A percentile compares a stretch with the other conserved stretches of the same genome.
Conservation (phyloP, 371 early-diverging fungal genomes). For the Mucor sp. region DNA sequence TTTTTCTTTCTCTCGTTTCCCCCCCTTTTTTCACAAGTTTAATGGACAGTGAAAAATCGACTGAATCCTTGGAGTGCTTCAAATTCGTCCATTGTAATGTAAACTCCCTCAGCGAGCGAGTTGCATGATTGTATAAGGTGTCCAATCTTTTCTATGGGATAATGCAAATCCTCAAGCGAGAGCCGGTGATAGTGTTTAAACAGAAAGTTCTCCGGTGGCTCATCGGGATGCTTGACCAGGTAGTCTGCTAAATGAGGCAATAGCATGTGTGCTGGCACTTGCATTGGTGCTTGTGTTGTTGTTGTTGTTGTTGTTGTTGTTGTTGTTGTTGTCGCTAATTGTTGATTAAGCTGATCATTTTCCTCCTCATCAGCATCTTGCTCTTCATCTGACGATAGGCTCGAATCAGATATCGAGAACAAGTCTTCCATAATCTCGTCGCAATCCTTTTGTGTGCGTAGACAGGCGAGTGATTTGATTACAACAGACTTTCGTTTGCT, state of each 20-base stretch:
- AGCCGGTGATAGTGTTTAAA: conserved; percentile 8
- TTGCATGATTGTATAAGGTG: not conserved
- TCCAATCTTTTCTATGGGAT: conserved; percentile 1
- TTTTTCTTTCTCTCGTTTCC: not conserved
- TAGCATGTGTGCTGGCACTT: conserved; percentile 3
- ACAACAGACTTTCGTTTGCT: conserved; percentile 2
- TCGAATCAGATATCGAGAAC: not conserved
- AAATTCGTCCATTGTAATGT: conserved; percentile 46
- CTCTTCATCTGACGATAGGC: conserved; percentile 9
- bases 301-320: not conserved
- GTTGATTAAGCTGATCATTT: not conserved
- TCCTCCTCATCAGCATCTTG: not conserved
- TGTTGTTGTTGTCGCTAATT: not conserved
- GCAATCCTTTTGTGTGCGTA: conserved; percentile 3
- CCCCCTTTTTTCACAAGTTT: not conserved
- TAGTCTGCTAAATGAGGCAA: conserved; percentile 17
- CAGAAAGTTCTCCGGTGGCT: conserved; percentile 16
- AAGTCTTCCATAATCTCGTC: conserved; percentile 2
- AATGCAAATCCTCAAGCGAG: conserved; percentile 1
- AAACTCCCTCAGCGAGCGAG: conserved; percentile 9
- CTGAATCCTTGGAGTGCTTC: conserved; percentile 48
- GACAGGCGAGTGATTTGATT: not conserved
- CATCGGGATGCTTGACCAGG: conserved; percentile 13
- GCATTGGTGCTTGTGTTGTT: not conserved
- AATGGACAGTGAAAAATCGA: conserved; percentile 14